Percentiles rank a stretch among this genome's conserved stretches.
These are phyloP conservation scores for Blepharisma undulans DNA, from an alignment of 169 alveolate species.

Conservation along the genomic window DNA sequence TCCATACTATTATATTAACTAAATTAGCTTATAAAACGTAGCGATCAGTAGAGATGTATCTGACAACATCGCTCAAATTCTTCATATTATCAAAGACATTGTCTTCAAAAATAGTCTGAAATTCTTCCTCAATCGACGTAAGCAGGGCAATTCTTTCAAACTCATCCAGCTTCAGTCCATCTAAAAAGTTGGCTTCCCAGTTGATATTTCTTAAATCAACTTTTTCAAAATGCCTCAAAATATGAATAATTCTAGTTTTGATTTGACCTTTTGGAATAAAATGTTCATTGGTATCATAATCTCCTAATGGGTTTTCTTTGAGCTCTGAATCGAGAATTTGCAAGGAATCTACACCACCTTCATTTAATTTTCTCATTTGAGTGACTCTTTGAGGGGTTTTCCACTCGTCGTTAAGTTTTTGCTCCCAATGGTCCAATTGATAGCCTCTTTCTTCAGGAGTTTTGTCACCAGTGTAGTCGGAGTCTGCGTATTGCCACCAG, in stretches of 20 bases:
- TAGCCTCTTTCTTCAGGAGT: conserved; percentile 46
- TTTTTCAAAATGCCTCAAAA: conserved; percentile 45
- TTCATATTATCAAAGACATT: conserved; percentile 69
- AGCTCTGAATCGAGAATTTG: neutral
- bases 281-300: neutral
- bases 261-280: neutral
- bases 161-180: conserved; percentile 66
- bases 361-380: neutral
- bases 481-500: conserved; percentile 43
- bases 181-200: conserved; percentile 53
- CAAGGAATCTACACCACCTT: neutral
- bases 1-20: too few relatives aligned
- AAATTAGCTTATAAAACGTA: conserved; percentile 19
- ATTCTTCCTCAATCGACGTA: conserved; percentile 72
- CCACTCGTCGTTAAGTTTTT: conserved; percentile 1
- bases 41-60: conserved; percentile 36
- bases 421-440: neutral
- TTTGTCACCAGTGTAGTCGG: neutral
- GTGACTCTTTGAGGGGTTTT: neutral
- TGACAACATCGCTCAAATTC: conserved; percentile 50
- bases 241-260: conserved; percentile 58
- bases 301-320: conserved; percentile 35
- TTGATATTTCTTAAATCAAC: conserved; percentile 56
- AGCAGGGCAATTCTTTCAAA: conserved; percentile 63
- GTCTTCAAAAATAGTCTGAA: conserved; percentile 68